Conservation (phyloP, 345 rosid species). For the Brassica nigra region DNA sequence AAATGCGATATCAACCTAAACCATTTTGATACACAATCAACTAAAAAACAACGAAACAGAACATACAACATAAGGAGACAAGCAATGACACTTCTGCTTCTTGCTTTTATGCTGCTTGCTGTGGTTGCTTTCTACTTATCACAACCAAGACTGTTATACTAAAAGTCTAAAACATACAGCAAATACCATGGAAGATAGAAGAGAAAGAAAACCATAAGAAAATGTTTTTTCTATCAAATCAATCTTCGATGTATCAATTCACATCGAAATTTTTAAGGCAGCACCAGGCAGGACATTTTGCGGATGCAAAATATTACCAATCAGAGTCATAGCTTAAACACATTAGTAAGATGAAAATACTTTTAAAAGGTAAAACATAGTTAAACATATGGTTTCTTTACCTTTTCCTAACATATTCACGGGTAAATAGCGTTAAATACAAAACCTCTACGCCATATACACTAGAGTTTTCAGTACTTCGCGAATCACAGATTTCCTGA, state of each 20-base stretch:
- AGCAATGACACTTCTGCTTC: constrained; percentile 5
- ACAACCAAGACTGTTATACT: not conserved
- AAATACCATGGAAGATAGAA: not conserved
- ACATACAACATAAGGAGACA: constrained; percentile 18
- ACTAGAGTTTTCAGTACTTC: constrained; percentile 47
- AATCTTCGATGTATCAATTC: not conserved
- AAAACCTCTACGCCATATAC: constrained; percentile 48
- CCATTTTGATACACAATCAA: constrained; percentile 49
- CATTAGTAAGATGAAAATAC: not conserved
- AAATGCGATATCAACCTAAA: constrained; percentile 42
- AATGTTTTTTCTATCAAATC: not conserved
- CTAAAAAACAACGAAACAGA: constrained; percentile 8
- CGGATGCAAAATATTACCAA: not conserved
- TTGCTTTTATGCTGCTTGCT: constrained; percentile 35
- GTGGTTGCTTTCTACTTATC: constrained; percentile 39
- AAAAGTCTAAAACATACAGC: not conserved
- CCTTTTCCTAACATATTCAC: constrained; percentile 35
- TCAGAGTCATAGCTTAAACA: constrained; percentile 20
- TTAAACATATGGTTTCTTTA: not conserved
- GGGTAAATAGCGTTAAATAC: constrained; percentile 52
- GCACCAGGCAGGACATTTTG: not conserved
- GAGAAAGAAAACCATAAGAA: not conserved
- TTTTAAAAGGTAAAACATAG: not conserved
- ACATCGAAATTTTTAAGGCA: not conserved
- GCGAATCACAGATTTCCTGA: constrained; percentile 42